Conservation (phyloP, 2,329 filamentous ascomycete genomes). For the Sporothrix pseudoabietina region DNA sequence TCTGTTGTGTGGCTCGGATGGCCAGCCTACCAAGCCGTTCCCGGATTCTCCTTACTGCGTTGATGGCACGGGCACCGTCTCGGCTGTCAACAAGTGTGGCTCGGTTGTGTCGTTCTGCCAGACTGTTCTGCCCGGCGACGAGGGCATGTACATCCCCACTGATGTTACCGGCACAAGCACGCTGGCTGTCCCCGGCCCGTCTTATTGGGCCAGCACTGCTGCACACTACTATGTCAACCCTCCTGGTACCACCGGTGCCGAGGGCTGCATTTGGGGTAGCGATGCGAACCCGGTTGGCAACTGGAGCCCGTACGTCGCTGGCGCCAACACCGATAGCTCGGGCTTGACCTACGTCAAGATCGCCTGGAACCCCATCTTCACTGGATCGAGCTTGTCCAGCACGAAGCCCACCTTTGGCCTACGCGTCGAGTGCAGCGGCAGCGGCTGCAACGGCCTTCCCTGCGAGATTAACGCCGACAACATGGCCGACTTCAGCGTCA, state of each 20-base stretch:
- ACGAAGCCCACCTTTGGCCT: constrained; percentile 67
- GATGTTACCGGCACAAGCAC: constrained; percentile 58
- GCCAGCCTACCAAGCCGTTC: constrained; percentile 70
- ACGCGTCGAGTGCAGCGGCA: constrained; percentile 68
- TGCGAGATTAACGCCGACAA: constrained; percentile 68
- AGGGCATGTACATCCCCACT: constrained; percentile 83
- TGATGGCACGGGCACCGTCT: constrained; percentile 65
- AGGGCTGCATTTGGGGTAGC: constrained; percentile 73
- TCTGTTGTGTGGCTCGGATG: constrained; percentile 68
- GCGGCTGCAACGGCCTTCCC: constrained; percentile 70
- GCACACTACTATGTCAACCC: constrained; percentile 82
- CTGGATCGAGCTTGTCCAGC: constrained; percentile 56
- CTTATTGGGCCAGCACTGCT: constrained; percentile 72
- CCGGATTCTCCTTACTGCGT: constrained; percentile 68
- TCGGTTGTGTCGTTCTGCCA: constrained; percentile 71
- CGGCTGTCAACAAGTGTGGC: constrained; percentile 66
- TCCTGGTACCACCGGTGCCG: constrained; percentile 61
- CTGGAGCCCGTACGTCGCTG: constrained; percentile 76
- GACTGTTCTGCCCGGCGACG: constrained; percentile 76
- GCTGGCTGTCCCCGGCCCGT: constrained; percentile 69
- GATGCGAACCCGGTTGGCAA: constrained; percentile 66
- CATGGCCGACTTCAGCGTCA: constrained; percentile 59
- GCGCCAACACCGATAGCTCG: constrained; percentile 66
- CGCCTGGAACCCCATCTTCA: constrained; percentile 76
- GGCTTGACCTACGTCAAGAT: constrained; percentile 75